Base-by-base conservation (phyloP, 2,329 filamentous ascomycete species). In the Pyrenophora teres region DNA sequence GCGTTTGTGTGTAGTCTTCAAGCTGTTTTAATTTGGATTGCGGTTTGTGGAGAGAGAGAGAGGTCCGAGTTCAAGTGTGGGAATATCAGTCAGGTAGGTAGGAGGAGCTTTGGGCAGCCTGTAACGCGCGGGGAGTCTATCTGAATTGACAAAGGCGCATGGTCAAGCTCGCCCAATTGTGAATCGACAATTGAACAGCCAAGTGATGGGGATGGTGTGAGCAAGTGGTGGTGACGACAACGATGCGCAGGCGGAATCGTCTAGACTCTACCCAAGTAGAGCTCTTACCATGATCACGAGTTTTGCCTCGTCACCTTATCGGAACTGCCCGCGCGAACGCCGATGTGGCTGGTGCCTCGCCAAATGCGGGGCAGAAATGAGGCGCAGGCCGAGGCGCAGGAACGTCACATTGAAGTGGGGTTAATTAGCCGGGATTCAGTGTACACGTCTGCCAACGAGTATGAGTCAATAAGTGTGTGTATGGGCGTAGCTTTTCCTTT, bases 151-250 rank as follows among this genome's bases (percentile, higher is more conserved):
- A 52, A 53, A 54, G 46, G 60, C 23, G 67, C 70, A 73, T 73
- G 59, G 54, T 70, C 64, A 54, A 49, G 54, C 51, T 46, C 39
- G 54, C 59, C 57, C 64, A 65, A 64, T 66, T 60, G 67, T 25
- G 16, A 40, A 7, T 19, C 27, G 32, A 46, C 23, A 48, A 37
- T 50, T 65, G 59, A 27, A 43, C 13, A 50, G 33, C 47, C 45
- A 23, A 42, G 36, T 13, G 51, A 48, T 45, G 50, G 37, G 38
- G 54, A 30, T 54, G 18, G 48, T 50, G 45, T 50, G 40, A 40
- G 30, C 27, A 40, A 48, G 57, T 63, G 54, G 64, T 54, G 56
- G 27, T 62, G 63, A 62, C 48, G 56, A 50, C 46, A 9, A 30
- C 27, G 27, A 45, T 31, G 19, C 23, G 45, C 10, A 30, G 27